Evolutionary conservation across 192 early-diverging fungal species (phyloP).

Genomic region (Mortierella claussenii): DNA sequence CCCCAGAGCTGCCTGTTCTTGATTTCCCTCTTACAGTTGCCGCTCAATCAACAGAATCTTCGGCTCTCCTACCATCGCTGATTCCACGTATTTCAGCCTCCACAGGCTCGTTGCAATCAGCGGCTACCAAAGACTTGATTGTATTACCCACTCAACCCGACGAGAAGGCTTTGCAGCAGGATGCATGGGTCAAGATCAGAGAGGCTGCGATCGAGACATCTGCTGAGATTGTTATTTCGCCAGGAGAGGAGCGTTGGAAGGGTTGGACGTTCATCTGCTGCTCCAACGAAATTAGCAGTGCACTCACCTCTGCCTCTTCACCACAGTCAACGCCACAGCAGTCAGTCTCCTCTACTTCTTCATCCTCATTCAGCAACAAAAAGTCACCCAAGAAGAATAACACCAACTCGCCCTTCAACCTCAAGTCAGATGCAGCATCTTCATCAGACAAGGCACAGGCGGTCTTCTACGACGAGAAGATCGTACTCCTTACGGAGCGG

Average conservation of each 20-base stretch:
- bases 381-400: slow-evolving; percentile 6
- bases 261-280: slow-evolving; percentile 74
- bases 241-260: slow-evolving; percentile 66
- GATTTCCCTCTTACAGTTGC: too few species aligned
- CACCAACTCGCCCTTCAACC: too few species aligned
- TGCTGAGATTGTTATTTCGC: slow-evolving; percentile 67
- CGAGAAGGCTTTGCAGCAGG: slow-evolving; percentile 56
- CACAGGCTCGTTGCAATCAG: not conserved
- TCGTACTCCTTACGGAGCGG: slow-evolving; percentile 69
- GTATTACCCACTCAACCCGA: too few species aligned
- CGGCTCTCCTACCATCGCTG: slow-evolving; percentile 14
- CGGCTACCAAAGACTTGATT: not conserved
- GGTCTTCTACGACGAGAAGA: slow-evolving; percentile 68
- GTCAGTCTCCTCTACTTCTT: not conserved
- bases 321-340: slow-evolving; percentile 17
- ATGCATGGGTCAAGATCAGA: slow-evolving; percentile 50
- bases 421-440: too few species aligned
- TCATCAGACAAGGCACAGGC: not conserved
- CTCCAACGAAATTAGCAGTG: slow-evolving; percentile 60
- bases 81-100: slow-evolving; percentile 4
- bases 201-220: slow-evolving; percentile 46
- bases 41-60: too few species aligned
- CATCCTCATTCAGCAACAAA: not conserved
- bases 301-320: slow-evolving; percentile 22
- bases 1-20: not conserved